Evolutionary conservation across 2,329 filamentous ascomycete genomes (phyloP).

Genomic region (Aspergillus japonicus): DNA sequence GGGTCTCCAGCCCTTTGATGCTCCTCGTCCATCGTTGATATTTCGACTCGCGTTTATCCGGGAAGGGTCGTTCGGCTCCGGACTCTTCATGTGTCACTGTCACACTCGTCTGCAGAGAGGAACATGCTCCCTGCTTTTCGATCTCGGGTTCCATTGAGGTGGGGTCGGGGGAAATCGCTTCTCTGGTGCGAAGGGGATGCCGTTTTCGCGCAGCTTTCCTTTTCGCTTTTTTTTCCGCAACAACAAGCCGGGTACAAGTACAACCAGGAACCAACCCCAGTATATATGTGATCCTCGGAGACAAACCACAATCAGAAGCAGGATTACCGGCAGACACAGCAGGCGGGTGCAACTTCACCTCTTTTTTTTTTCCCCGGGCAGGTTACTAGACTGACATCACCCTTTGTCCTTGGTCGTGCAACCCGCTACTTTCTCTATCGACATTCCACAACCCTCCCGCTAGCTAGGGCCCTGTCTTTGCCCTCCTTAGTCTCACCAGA

Average conservation of each 20-base stretch:
- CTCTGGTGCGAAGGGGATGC: background rate
- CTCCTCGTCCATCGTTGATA: constrained; percentile 25
- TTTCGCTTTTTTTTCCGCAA: background rate
- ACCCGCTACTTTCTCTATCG: constrained; percentile 11
- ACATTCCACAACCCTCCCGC: constrained; percentile 17
- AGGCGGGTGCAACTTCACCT: background rate
- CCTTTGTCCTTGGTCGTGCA: constrained; percentile 12
- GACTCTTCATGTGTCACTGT: constrained; percentile 23
- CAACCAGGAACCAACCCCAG: background rate
- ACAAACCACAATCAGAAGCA: background rate
- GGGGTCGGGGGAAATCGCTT: background rate
- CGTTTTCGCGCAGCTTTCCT: background rate
- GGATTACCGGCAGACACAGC: background rate
- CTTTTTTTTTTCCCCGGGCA: background rate
- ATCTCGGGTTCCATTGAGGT: constrained; percentile 21
- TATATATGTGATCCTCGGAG: constrained; percentile 12
- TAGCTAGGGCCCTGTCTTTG: constrained; percentile 3
- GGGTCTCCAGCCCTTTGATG: constrained; percentile 27
- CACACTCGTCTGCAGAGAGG: constrained; percentile 23
- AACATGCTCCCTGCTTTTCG: constrained; percentile 27
- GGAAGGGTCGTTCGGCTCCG: constrained; percentile 16
- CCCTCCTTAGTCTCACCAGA: background rate
- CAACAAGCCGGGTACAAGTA: constrained; percentile 3
- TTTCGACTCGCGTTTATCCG: constrained; percentile 11
- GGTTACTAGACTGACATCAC: constrained; percentile 19